phyloP scores from a whole-genome alignment of 257 asterid species.

The Agastache rugosa region DNA sequence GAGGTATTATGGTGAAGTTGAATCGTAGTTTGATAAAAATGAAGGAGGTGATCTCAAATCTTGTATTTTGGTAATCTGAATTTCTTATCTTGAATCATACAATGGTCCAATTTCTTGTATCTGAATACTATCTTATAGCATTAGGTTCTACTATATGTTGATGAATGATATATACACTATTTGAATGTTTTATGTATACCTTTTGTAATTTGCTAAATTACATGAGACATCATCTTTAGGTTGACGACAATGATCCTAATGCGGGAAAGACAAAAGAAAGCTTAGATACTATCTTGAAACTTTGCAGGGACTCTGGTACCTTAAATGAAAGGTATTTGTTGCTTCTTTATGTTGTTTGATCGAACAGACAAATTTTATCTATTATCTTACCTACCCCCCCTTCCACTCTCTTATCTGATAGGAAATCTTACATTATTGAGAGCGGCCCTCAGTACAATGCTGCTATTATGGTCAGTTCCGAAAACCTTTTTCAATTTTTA shows the following conservation, averaged over 20 bases:
- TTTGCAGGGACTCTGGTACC: conserved; percentile 88
- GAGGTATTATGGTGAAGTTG: neutral
- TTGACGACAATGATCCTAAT: conserved; percentile 79
- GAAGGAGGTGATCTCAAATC: neutral
- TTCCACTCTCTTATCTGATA: conserved; percentile 33
- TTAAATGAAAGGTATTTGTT: conserved; percentile 47
- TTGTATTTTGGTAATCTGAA: neutral
- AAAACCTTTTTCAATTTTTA: neutral
- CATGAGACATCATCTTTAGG: conserved; percentile 44
- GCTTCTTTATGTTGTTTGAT: conserved; percentile 13
- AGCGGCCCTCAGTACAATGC: conserved; percentile 56
- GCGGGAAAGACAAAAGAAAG: conserved; percentile 70
- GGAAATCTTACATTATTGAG: conserved; percentile 72
- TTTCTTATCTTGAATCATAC: neutral
- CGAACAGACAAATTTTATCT: neutral
- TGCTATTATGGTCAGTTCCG: conserved; percentile 61
- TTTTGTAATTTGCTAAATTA: neutral
- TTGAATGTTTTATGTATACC: conserved; percentile 3
- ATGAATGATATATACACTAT: neutral
- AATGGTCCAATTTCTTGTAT: neutral
- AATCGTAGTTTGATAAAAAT: neutral
- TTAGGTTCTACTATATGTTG: neutral
- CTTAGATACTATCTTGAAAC: conserved; percentile 68
- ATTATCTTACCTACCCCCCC: neutral
- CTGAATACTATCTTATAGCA: neutral